These are phyloP conservation scores for Neocatenulostroma microsporum DNA, from an alignment of 2,329 filamentous ascomycete genomes.

Conservation along the genomic window DNA sequence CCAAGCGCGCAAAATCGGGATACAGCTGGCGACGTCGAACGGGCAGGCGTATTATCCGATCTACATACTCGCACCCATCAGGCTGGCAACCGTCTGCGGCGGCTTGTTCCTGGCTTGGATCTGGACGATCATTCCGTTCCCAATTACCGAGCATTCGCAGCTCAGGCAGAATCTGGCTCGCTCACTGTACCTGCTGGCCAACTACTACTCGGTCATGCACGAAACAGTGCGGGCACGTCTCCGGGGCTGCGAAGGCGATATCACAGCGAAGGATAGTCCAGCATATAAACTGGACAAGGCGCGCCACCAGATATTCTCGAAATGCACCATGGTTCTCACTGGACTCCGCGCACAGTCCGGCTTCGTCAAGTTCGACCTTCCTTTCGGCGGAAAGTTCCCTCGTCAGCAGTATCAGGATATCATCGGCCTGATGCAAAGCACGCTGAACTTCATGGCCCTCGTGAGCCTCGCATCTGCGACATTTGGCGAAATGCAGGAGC, in stretches of 20 bases:
- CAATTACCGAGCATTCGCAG: constrained; percentile 63
- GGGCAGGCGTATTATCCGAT: constrained; percentile 64
- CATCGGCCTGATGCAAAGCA: constrained; percentile 51
- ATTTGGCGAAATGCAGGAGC: constrained; percentile 36
- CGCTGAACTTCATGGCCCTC: constrained; percentile 61
- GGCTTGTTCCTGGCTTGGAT: constrained; percentile 50
- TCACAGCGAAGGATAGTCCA: constrained; percentile 41
- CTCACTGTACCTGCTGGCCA: constrained; percentile 63
- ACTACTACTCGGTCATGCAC: constrained; percentile 64
- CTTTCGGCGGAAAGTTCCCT: constrained; percentile 65
- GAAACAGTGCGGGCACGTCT: constrained; percentile 58
- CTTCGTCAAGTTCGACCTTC: constrained; percentile 63
- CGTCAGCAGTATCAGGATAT: constrained; percentile 56
- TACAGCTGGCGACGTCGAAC: constrained; percentile 46
- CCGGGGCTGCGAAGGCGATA: constrained; percentile 50
- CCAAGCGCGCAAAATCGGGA: constrained; percentile 58
- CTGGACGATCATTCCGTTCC: constrained; percentile 9
- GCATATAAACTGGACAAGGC: constrained; percentile 51
- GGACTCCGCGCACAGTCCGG: constrained; percentile 54
- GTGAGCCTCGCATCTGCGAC: constrained; percentile 57
- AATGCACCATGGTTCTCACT: constrained; percentile 59
- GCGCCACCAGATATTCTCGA: constrained; percentile 55
- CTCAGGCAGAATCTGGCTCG: constrained; percentile 61
- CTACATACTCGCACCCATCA: constrained; percentile 62
- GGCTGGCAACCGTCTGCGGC: constrained; percentile 58